Percentiles rank a stretch among this genome's conserved stretches.
Evolutionary conservation across 1,139 yeast genomes (phyloP).

Genomic region (Geotrichum reessii): DNA sequence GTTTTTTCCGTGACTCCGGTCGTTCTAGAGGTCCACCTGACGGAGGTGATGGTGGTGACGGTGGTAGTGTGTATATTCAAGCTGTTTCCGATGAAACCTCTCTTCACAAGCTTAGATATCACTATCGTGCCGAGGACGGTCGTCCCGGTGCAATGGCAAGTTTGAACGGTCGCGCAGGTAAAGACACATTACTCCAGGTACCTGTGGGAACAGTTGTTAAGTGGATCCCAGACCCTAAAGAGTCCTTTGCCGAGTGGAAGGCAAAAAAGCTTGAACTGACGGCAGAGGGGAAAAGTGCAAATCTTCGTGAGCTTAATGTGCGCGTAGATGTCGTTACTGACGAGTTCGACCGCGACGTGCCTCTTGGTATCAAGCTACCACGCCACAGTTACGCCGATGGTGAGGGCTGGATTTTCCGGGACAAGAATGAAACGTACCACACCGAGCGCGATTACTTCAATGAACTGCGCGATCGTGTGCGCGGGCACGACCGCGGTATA

Average conservation of each 20-base stretch:
- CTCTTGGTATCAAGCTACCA: slow-evolving; percentile 40
- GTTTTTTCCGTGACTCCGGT: slow-evolving; percentile 82
- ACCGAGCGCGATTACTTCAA: slow-evolving; percentile 56
- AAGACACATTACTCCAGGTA: slow-evolving; percentile 70
- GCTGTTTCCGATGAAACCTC: slow-evolving; percentile 69
- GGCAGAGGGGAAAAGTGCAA: slow-evolving; percentile 2
- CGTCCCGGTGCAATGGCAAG: slow-evolving; percentile 66
- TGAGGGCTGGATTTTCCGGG: slow-evolving; percentile 80
- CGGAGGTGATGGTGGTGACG: slow-evolving; percentile 97
- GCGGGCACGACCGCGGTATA: slow-evolving; percentile 56
- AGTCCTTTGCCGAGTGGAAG: slow-evolving; percentile 15
- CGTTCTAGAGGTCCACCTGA: slow-evolving; percentile 89
- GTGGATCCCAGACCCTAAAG: slow-evolving; percentile 77
- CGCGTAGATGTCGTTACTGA: slow-evolving; percentile 18
- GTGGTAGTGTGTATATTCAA: slow-evolving; percentile 79
- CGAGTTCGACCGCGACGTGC: slow-evolving; percentile 11
- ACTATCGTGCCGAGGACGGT: slow-evolving; percentile 70
- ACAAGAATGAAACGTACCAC: slow-evolving; percentile 67
- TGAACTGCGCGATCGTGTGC: slow-evolving; percentile 57
- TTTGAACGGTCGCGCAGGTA: slow-evolving; percentile 77
- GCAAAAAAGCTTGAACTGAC: slow-evolving; percentile 17
- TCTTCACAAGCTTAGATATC: slow-evolving; percentile 60
- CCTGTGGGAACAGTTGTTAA: slow-evolving; percentile 86
- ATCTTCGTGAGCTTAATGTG: slow-evolving; percentile 16
- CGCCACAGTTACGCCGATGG: slow-evolving; percentile 61